Evolutionary conservation across 2,329 filamentous ascomycete genomes (phyloP).

Genomic region (Paraphoma chrysanthemicola): DNA sequence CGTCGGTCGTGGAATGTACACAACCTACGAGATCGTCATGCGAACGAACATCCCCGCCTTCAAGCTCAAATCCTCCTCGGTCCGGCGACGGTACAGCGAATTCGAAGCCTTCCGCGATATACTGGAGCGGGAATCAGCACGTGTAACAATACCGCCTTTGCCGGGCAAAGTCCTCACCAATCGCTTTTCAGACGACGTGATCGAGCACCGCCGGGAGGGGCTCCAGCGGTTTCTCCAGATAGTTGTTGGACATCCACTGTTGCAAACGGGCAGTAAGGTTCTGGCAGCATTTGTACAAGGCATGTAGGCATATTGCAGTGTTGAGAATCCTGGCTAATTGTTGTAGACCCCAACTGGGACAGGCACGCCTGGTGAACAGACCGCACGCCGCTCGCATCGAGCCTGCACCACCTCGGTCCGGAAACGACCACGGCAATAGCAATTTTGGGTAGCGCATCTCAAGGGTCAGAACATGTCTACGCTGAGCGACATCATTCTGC

Average conservation of each 20-base stretch:
- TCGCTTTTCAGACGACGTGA: slow-evolving; percentile 96
- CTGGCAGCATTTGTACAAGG: slow-evolving; percentile 96
- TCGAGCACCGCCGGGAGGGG: slow-evolving; percentile 89
- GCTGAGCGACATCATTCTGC: slow-evolving; percentile 22
- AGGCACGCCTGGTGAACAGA: slow-evolving; percentile 50
- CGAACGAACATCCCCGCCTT: slow-evolving; percentile 99
- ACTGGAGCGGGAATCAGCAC: slow-evolving; percentile 89
- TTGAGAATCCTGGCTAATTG: slow-evolving; percentile 16
- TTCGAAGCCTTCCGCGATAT: slow-evolving; percentile 99
- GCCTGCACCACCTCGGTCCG: neutral
- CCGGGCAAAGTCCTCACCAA: slow-evolving; percentile 99
- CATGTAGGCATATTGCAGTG: slow-evolving; percentile 48
- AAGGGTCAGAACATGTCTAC: neutral
- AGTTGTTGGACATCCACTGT: slow-evolving; percentile 91
- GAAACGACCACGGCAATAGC: neutral
- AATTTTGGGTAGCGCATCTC: neutral
- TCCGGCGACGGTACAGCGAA: slow-evolving; percentile 93
- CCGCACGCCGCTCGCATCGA: neutral
- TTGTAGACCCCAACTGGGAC: slow-evolving; percentile 84
- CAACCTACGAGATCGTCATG: slow-evolving; percentile 97
- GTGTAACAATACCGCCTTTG: slow-evolving; percentile 93
- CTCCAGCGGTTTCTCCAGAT: slow-evolving; percentile 97
- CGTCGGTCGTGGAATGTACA: slow-evolving; percentile 95
- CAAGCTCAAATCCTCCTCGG: slow-evolving; percentile 84
- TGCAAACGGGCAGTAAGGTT: slow-evolving; percentile 98